Percentiles rank a stretch among this genome's conserved stretches.
These are phyloP conservation scores for Stramenopiles sp. DNA, from an alignment of 352 stramenopile genomes.

Conservation along the genomic window DNA sequence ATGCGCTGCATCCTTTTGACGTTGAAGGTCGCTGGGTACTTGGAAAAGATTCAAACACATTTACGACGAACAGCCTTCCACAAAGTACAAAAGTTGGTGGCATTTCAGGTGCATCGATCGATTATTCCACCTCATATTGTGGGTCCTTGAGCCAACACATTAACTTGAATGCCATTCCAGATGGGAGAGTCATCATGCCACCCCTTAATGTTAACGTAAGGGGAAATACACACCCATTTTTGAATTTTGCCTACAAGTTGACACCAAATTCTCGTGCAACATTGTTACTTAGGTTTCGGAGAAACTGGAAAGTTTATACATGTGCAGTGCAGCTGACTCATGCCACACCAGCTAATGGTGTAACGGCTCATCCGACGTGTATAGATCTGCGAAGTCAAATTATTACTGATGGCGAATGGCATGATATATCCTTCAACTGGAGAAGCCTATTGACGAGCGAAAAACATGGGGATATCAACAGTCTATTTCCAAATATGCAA, in stretches of 20 bases:
- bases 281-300: neutral
- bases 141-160: neutral
- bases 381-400: neutral
- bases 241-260: neutral
- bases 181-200: neutral
- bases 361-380: neutral
- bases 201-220: neutral
- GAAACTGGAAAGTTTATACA: neutral
- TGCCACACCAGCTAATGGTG: neutral
- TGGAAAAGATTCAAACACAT: neutral
- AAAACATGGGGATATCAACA: neutral
- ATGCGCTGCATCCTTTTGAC: neutral
- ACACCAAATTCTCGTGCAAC: neutral
- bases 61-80: neutral
- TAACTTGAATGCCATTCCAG: neutral
- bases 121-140: neutral
- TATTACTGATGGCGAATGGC: neutral
- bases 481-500: neutral
- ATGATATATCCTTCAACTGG: neutral
- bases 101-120: neutral
- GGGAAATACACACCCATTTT: neutral
- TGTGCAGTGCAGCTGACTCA: neutral
- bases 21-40: neutral
- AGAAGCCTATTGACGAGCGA: neutral
- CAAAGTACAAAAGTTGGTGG: neutral